Conservation (phyloP, 108 stramenopile species). For the Bacterosira constricta region DNA sequence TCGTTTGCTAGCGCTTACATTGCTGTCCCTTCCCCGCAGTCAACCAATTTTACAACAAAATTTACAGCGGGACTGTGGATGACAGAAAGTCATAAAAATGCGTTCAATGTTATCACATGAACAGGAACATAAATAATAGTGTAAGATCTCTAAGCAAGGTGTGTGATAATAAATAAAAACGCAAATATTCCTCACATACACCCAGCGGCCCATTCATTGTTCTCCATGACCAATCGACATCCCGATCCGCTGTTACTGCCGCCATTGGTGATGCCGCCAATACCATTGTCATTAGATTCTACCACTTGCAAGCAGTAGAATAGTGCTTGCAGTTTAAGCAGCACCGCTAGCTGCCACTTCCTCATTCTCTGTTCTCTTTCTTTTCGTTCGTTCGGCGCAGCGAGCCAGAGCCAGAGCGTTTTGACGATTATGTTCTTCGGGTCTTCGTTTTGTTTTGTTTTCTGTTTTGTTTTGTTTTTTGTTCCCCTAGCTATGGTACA, state of each 20-base stretch:
- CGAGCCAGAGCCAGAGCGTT: not conserved
- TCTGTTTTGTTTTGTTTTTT: too few species aligned
- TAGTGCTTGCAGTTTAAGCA: not conserved
- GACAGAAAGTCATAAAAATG: not conserved
- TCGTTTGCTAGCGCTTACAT: conserved; percentile 22
- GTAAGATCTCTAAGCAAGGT: too few species aligned
- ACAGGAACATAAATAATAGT: too few species aligned
- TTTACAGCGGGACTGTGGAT: conserved; percentile 34
- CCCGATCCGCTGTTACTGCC: conserved; percentile 10
- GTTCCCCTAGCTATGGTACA: too few species aligned
- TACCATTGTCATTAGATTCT: conserved; percentile 1
- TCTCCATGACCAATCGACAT: conserved; percentile 38
- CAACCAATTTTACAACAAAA: conserved; percentile 46
- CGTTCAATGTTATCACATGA: too few species aligned
- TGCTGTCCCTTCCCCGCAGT: conserved; percentile 47
- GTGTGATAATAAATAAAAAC: too few species aligned
- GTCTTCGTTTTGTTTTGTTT: too few species aligned
- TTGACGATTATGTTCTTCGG: not conserved
- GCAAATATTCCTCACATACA: conserved; percentile 23
- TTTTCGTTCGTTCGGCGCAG: not conserved
- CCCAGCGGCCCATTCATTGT: conserved; percentile 50
- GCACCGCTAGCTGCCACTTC: not conserved
- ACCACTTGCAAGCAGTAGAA: not conserved
- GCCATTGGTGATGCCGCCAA: not conserved
- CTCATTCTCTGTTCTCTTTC: not conserved